Base-by-base conservation (phyloP, 768 basidiomycete species). In the Tylopilus felleus region DNA sequence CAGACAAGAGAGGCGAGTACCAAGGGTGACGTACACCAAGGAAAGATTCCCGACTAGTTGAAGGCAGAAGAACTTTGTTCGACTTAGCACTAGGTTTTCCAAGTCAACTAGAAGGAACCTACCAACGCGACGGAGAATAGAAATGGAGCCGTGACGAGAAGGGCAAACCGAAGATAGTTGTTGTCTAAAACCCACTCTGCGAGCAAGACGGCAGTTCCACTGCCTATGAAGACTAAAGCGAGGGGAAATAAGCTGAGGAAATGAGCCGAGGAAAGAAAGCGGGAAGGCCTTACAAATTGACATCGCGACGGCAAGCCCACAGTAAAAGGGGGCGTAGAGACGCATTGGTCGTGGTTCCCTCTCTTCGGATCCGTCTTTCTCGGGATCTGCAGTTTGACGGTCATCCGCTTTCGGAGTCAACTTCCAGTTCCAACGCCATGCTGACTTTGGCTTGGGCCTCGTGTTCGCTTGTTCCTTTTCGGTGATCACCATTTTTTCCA, bases 121-220 rank as follows among this genome's bases (percentile, higher is more conserved):
- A 88, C 88, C 65, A 91, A 65, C 4, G 86, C 80, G 5, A 93
- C 80, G 54, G 85, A 92, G 62, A 88, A 80, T 2, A 94, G 72
- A 68, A 90, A 84, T 0, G 91, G 92, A 0, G 77, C 60, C 1
- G 87, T 82, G 16, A 66, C 77, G 8, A 90, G 53, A 1, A 95
- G 75, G 3, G 77, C 78, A 56, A 94, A 90, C 7, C 91, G 84
- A 17, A 57, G 63, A 59, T 77, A 83, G 47, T 72, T 68, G 19
- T 77, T 69, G 65, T 93, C 93, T 33, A 90, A 73, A 9, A 80
- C 74, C 66, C 77, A 87, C 66, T 93, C 90, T 23, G 80, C 73
- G n/a, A 93, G 67, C 38, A 89, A 63, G 22, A 80, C 70, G 17
- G 73, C 73, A 8, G 79, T 31, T 50, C 90, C 90, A 59, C 78